Percentiles rank a stretch among this genome's conserved stretches.
These are phyloP conservation scores for Rosa hybrid DNA, from an alignment of 331 rosid species.

Conservation along the genomic window DNA sequence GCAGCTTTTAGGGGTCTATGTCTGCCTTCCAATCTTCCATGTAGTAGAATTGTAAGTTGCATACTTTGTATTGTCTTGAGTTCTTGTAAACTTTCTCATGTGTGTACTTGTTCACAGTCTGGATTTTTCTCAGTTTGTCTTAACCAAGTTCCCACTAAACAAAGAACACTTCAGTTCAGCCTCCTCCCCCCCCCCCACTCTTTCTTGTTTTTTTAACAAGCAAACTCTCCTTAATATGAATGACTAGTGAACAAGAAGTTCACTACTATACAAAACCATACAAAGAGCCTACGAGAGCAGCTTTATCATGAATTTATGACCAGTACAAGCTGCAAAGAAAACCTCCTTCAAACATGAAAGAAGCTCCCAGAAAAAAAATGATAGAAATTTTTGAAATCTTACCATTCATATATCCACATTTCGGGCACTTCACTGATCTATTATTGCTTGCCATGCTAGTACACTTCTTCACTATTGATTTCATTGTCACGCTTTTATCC, in stretches of 20 bases:
- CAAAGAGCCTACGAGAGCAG: not conserved
- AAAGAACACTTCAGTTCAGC: not conserved
- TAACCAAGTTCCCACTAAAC: not conserved
- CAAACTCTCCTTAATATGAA: not conserved
- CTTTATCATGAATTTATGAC: not conserved
- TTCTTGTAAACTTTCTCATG: not conserved
- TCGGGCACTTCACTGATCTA: constrained; percentile 55
- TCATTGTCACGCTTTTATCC: constrained; percentile 58
- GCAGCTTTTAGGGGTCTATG: not conserved
- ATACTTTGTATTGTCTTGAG: not conserved
- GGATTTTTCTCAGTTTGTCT: not conserved
- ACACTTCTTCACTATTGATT: constrained; percentile 51
- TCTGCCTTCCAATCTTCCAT: not conserved
- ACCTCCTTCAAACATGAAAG: not conserved
- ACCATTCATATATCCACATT: constrained; percentile 81
- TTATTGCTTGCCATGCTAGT: constrained; percentile 37
- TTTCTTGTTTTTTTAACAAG: not conserved
- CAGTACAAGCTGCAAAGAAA: not conserved
- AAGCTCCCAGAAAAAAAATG: not conserved
- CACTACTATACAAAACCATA: not conserved
- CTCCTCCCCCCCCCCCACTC: not conserved
- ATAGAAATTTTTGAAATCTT: constrained; percentile 33
- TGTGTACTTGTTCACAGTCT: not conserved
- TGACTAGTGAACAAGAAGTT: not conserved
- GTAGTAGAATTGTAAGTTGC: not conserved